Percentiles rank a stretch among this genome's conserved stretches.
Conservation (phyloP, 2,329 filamentous ascomycete species). For the Pezicula neosporulosa region DNA sequence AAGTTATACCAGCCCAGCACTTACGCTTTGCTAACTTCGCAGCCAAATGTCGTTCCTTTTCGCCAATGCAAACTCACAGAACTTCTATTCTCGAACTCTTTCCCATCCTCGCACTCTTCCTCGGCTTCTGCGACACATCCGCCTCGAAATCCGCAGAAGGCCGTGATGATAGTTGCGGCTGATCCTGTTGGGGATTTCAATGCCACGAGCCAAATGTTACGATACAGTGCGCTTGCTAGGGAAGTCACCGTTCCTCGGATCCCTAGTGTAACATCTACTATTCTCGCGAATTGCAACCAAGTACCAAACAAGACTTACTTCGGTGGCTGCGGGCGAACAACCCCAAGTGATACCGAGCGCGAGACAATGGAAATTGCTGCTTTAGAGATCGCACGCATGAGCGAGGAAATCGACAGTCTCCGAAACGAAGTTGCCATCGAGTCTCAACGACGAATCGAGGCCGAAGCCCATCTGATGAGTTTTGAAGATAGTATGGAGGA, state of each 20-base stretch:
- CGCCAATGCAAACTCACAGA: slow-evolving; percentile 84
- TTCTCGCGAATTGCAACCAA: slow-evolving; percentile 32
- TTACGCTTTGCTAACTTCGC: slow-evolving; percentile 11
- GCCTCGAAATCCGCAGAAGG: slow-evolving; percentile 73
- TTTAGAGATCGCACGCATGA: slow-evolving; percentile 76
- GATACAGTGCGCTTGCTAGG: slow-evolving; percentile 88
- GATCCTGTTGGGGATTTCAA: slow-evolving; percentile 94
- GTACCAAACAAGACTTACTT: slow-evolving; percentile 12
- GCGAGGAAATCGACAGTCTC: slow-evolving; percentile 73
- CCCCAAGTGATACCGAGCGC: slow-evolving; percentile 40
- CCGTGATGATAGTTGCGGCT: slow-evolving; percentile 93
- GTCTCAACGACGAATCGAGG: slow-evolving; percentile 63
- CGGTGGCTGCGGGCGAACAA: slow-evolving; percentile 24
- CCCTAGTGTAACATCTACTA: slow-evolving; percentile 75
- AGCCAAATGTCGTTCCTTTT: slow-evolving; percentile 74
- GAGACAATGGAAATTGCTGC: slow-evolving; percentile 81
- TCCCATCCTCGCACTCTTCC: slow-evolving; percentile 38
- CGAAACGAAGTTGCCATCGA: slow-evolving; percentile 68
- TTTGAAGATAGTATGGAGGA: slow-evolving; percentile 56
- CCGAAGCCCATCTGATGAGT: slow-evolving; percentile 69
- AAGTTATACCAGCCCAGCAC: slow-evolving; percentile 21
- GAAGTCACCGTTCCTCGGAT: slow-evolving; percentile 90
- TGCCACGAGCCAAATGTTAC: slow-evolving; percentile 90
- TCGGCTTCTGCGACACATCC: slow-evolving; percentile 16
- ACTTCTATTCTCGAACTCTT: slow-evolving; percentile 84